A percentile compares a stretch with the other conserved stretches of the same genome.
Evolutionary conservation across 345 rosid species (phyloP).

Genomic region (Pistacia integerrima): DNA sequence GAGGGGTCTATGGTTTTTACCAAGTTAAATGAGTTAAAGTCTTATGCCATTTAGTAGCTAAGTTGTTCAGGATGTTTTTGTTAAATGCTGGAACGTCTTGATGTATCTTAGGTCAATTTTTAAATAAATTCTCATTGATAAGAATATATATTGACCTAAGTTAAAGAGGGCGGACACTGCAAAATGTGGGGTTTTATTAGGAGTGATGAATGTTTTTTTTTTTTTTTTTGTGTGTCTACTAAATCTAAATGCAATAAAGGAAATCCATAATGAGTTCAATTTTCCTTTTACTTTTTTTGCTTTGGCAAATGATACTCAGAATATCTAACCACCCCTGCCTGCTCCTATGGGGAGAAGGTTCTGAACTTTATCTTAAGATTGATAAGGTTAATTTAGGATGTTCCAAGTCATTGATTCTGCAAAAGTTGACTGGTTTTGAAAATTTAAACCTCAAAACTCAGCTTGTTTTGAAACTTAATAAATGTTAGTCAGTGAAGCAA

Average conservation of each 20-base stretch:
- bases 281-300: neutral
- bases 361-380: neutral
- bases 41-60: neutral
- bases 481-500: neutral
- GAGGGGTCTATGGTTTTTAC: neutral
- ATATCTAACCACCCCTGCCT: neutral
- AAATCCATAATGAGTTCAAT: neutral
- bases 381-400: neutral
- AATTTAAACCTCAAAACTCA: neutral
- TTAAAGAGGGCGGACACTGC: neutral
- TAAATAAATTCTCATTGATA: neutral
- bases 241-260: neutral
- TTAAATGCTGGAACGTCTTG: neutral
- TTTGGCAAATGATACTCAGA: neutral
- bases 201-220: neutral
- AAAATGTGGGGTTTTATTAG: neutral
- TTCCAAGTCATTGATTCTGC: neutral
- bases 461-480: neutral
- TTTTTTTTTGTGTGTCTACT: too few species aligned
- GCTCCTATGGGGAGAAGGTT: neutral
- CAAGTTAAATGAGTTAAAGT: neutral
- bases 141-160: neutral
- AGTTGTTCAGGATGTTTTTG: neutral
- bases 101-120: neutral
- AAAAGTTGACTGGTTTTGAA: slow-evolving; percentile 4